These are phyloP conservation scores for Marasmius sp. DNA, from an alignment of 1,284 basidiomycete genomes.

Conservation along the genomic window DNA sequence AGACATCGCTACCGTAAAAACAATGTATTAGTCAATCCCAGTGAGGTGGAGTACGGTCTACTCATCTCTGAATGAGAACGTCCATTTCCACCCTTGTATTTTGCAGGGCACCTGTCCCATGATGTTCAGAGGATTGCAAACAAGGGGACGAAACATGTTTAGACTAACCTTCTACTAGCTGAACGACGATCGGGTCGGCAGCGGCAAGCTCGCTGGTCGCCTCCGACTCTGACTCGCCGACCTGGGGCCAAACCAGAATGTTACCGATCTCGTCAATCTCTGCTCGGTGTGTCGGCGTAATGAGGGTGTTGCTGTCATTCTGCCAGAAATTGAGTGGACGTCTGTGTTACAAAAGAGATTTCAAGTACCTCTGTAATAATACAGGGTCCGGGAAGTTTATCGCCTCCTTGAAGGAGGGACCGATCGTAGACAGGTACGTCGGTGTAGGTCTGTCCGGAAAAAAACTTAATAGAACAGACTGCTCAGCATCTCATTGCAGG, in stretches of 20 bases:
- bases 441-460: slow-evolving; percentile 19
- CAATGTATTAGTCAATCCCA: neutral
- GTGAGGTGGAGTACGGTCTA: neutral
- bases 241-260: slow-evolving; percentile 26
- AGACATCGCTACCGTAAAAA: slow-evolving; percentile 22
- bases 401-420: slow-evolving; percentile 20
- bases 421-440: slow-evolving; percentile 27
- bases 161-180: slow-evolving; percentile 28
- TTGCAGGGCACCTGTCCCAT: slow-evolving; percentile 11
- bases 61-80: slow-evolving; percentile 22
- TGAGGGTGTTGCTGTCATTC: slow-evolving; percentile 26
- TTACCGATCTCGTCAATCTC: slow-evolving; percentile 29
- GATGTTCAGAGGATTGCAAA: neutral
- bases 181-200: slow-evolving; percentile 23
- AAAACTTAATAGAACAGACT: slow-evolving; percentile 17
- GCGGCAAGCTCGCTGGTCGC: neutral
- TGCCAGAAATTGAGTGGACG: slow-evolving; percentile 1
- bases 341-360: neutral
- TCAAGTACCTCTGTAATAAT: slow-evolving; percentile 25
- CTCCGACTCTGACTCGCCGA: neutral
- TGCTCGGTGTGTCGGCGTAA: slow-evolving; percentile 25
- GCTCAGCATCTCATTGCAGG: neutral
- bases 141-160: neutral
- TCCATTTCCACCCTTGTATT: slow-evolving; percentile 32
- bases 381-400: slow-evolving; percentile 24